Conservation (phyloP, 192 early-diverging fungal species). For the Phycomyces blakesleeanus region DNA sequence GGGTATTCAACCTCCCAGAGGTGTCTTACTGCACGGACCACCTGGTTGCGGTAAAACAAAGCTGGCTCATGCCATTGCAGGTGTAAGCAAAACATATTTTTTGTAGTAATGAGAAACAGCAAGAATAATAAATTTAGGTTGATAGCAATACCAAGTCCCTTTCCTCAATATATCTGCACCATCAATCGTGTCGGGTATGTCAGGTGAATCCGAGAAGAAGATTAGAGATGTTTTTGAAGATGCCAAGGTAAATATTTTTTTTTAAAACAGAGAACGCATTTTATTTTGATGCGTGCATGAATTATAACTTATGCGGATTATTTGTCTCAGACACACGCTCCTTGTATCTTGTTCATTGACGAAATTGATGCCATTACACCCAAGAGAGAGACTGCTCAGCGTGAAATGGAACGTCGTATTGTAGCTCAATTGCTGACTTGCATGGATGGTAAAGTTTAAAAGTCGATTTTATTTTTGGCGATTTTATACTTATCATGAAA, state of each 20-base stretch:
- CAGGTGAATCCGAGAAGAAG: constrained; percentile 98
- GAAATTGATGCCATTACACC: constrained; percentile 99
- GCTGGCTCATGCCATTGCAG: constrained; percentile 95
- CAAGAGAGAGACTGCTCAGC: constrained; percentile 97
- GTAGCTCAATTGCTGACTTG: constrained; percentile 97
- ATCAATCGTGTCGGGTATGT: constrained; percentile 94
- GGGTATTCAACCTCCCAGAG: constrained; percentile 91
- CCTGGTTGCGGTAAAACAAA: constrained; percentile 96
- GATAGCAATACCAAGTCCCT: constrained; percentile 79
- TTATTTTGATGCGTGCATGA: too few species aligned
- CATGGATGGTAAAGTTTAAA: constrained; percentile 82
- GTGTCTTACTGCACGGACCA: constrained; percentile 93
- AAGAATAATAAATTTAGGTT: constrained; percentile 1
- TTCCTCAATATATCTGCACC: constrained; percentile 94
- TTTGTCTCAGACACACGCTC: constrained; percentile 23
- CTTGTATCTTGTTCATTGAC: constrained; percentile 91
- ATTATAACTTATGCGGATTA: not conserved
- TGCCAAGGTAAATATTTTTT: constrained; percentile 54
- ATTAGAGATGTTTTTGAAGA: constrained; percentile 97
- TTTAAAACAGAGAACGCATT: too few species aligned
- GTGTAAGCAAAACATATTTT: constrained; percentile 40
- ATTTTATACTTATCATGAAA: not conserved
- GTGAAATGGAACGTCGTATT: constrained; percentile 98
- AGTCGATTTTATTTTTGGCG: not conserved
- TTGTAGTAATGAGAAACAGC: not conserved